Evolutionary conservation across 2,329 filamentous ascomycete genomes (phyloP).

Genomic region (Curvularia sp.): DNA sequence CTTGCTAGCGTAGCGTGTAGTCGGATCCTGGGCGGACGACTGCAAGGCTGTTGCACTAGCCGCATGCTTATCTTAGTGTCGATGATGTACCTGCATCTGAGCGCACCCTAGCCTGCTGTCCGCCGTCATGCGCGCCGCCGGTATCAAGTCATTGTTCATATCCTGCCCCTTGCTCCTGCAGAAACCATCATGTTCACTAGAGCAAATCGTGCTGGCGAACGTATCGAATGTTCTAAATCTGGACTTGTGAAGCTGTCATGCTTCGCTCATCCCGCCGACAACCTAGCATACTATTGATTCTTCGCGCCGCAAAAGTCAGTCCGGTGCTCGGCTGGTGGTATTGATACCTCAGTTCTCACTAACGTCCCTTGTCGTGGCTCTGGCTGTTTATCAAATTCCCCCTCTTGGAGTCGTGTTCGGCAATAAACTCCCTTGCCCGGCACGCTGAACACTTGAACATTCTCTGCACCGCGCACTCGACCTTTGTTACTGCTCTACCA

Average conservation of each 20-base stretch:
- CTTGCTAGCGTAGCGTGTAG: conserved; percentile 8
- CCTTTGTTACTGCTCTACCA: not conserved
- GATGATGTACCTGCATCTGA: conserved; percentile 16
- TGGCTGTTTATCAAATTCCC: conserved; percentile 3
- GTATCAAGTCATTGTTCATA: conserved; percentile 8
- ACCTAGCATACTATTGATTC: conserved; percentile 16
- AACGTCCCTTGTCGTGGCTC: not conserved
- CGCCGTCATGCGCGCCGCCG: conserved; percentile 4
- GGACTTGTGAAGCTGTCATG: conserved; percentile 11
- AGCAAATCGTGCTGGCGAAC: conserved; percentile 5
- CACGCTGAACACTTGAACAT: conserved; percentile 1
- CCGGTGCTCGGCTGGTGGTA: conserved; percentile 13
- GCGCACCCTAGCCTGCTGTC: conserved; percentile 3
- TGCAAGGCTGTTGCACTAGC: conserved; percentile 20
- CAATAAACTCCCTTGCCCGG: conserved; percentile 20
- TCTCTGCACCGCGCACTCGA: not conserved
- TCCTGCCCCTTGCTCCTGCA: conserved; percentile 16
- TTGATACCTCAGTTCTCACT: conserved; percentile 18
- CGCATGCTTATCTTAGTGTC: conserved; percentile 14
- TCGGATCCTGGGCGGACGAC: conserved; percentile 3
- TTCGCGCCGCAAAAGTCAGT: conserved; percentile 16
- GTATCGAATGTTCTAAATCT: conserved; percentile 17
- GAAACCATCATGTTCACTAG: conserved; percentile 5
- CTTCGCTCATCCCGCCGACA: conserved; percentile 15
- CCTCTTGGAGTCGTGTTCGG: conserved; percentile 6